These are phyloP conservation scores for Phyllosticta paracitricarpa DNA, from an alignment of 2,329 filamentous ascomycete species.

Conservation along the genomic window DNA sequence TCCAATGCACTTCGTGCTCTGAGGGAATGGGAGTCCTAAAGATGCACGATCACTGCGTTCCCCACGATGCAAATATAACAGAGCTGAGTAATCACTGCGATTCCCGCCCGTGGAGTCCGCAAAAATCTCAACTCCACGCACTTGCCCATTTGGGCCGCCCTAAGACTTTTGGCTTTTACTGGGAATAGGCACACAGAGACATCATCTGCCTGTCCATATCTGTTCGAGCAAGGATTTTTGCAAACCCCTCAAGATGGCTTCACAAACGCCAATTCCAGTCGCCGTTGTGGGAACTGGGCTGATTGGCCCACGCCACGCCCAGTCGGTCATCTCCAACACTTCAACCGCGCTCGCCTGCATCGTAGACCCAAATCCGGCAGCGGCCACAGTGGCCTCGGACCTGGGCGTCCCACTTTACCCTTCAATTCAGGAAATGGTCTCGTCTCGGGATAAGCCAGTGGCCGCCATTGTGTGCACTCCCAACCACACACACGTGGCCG, in stretches of 20 bases:
- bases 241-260: conserved; percentile 5
- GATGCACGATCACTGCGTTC: not conserved
- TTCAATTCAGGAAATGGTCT: conserved; percentile 36
- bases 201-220: not conserved
- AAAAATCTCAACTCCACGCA: not conserved
- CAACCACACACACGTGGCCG: conserved; percentile 46
- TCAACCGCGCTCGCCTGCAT: conserved; percentile 34
- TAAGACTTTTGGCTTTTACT: not conserved
- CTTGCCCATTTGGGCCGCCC: not conserved
- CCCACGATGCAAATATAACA: not conserved
- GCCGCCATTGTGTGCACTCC: conserved; percentile 51
- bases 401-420: conserved; percentile 31
- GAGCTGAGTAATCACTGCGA: not conserved
- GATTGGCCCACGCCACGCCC: conserved; percentile 42
- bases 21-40: not conserved
- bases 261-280: conserved; percentile 24
- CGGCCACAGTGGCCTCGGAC: conserved; percentile 24
- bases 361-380: conserved; percentile 36
- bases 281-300: conserved; percentile 40
- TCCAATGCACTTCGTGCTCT: not conserved
- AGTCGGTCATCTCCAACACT: conserved; percentile 32
- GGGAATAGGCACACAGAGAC: not conserved
- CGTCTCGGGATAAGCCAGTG: conserved; percentile 33
- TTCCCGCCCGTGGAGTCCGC: not conserved
- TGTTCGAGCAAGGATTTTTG: not conserved